These are phyloP conservation scores for Ambrosiella beaveri DNA, from an alignment of 2,329 filamentous ascomycete species.

Conservation along the genomic window DNA sequence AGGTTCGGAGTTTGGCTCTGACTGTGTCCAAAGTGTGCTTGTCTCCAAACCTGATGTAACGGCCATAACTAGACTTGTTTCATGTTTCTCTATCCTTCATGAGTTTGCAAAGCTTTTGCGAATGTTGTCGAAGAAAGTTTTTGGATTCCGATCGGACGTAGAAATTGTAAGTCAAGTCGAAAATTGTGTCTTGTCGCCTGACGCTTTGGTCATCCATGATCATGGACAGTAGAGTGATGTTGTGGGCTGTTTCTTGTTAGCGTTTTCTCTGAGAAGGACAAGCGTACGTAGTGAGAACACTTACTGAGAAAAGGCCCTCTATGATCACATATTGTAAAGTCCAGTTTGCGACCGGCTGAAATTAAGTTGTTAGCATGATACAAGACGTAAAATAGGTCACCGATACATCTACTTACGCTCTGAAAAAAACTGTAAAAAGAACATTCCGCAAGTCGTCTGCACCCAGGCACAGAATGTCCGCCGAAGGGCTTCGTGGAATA, in stretches of 20 bases:
- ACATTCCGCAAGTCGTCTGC: background rate
- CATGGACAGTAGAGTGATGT: background rate
- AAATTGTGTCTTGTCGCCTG: background rate
- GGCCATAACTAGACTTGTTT: background rate
- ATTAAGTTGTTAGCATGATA: background rate
- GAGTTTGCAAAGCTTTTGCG: background rate
- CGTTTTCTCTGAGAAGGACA: background rate
- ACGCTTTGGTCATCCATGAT: background rate
- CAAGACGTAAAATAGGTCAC: background rate
- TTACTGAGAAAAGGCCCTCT: background rate
- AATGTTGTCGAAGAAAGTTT: background rate
- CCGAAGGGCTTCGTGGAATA: background rate
- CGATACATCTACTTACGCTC: background rate
- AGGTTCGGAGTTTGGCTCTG: background rate
- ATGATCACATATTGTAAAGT: background rate
- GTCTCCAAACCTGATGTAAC: background rate
- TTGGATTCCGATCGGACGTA: background rate
- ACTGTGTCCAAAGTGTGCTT: background rate
- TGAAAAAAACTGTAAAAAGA: background rate
- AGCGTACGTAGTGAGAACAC: background rate
- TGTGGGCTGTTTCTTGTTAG: background rate
- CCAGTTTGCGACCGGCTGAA: background rate
- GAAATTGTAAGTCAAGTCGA: background rate
- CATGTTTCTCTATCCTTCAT: background rate
- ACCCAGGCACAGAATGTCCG: background rate